phyloP scores from a whole-genome alignment of 108 stramenopile species.

The Skeletonema potamos region DNA sequence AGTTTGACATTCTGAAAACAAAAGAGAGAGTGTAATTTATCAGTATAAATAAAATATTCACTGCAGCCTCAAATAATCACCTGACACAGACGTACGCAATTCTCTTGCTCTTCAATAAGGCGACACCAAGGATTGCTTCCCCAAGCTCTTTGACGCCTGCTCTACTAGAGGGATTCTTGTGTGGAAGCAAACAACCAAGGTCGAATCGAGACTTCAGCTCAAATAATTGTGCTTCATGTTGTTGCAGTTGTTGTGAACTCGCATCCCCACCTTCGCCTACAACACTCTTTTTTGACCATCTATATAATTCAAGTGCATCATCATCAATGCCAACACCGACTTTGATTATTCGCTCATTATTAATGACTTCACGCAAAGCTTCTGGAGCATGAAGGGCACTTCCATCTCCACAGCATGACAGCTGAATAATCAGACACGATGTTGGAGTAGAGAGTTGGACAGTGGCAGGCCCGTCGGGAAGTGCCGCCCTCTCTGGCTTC shows the following conservation, averaged over 20 bases:
- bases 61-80: too few relatives aligned
- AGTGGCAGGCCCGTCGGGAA: conserved; percentile 58
- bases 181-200: conserved; percentile 45
- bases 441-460: conserved; percentile 65
- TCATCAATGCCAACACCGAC: conserved; percentile 65
- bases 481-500: conserved; percentile 37
- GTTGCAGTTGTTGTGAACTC: neutral
- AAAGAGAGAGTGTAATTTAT: neutral
- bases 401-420: conserved; percentile 39
- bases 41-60: neutral
- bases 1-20: conserved; percentile 43
- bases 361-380: conserved; percentile 42
- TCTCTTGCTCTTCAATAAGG: conserved; percentile 43
- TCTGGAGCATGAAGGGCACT: conserved; percentile 39
- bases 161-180: conserved; percentile 15
- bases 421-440: conserved; percentile 63
- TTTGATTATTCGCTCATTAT: conserved; percentile 54
- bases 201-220: conserved; percentile 60
- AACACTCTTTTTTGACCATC: conserved; percentile 13
- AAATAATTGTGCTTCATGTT: conserved; percentile 18
- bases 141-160: conserved; percentile 53
- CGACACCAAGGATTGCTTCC: conserved; percentile 49
- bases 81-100: neutral
- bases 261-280: neutral
- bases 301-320: conserved; percentile 63